Evolutionary conservation across 345 rosid genomes (phyloP), one percentile per base, ranked within the genome.

Genomic region (Hibiscus trionum): DNA sequence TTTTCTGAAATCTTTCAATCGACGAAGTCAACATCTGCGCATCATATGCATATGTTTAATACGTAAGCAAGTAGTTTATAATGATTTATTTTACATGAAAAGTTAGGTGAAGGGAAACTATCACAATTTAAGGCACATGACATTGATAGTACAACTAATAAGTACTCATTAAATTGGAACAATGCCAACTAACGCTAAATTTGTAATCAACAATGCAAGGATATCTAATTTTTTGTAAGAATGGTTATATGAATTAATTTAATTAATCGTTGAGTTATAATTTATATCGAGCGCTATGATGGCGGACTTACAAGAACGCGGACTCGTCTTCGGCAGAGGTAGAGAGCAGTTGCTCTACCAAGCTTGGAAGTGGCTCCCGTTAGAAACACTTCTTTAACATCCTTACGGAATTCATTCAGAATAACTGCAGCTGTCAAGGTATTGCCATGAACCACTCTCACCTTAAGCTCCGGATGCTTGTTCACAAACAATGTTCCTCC

Each of bases 321-420:
- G 0, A 93, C 90, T 84, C 82, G 83, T 73, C 73, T 87, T 35
- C 77, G 86, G 81, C 97, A 90, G 19, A 96, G 99, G 72, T 96
- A 89, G 29, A 96, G 98, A 12, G 98, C 96, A 67, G 91, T 89
- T 52, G 98, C 99, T 82, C 99, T 81, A 55, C 99, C 99, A 12
- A 96, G 94, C 83, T 96, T 96, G 70, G 98, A 96, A 83, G 99
- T 96, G 49, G 98, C 98, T 70, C 99, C 99, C 0, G 97, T 86
- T 75, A 96, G 77, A 80, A 96, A 93, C 50, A 96, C 97, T 77
- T 93, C 98, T 73, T 83, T 77, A 15, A 89, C 93, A 50, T 93
- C 95, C 63, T 81, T 69, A 0, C 90, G 86, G 27, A 96, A 74
- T 56, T 91, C 98, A 62, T 93, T 74, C 21, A 96, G 89, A 77